These are phyloP conservation scores for Populus deltoides DNA, from an alignment of 345 rosid species.

Conservation along the genomic window DNA sequence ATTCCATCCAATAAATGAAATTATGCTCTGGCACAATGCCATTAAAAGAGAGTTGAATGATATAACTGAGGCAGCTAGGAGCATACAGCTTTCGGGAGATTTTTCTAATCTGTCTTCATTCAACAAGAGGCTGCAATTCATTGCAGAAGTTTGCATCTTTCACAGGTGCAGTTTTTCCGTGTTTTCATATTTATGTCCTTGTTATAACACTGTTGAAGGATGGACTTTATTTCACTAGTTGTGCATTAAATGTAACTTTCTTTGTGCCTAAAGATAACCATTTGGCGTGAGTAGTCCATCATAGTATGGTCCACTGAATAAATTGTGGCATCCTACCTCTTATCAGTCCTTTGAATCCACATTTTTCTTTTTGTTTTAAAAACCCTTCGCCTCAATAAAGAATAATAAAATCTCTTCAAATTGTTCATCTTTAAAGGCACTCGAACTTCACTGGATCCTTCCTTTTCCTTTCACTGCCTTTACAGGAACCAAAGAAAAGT, in stretches of 20 bases:
- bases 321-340: background rate
- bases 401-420: background rate
- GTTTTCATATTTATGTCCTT: background rate
- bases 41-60: constrained; percentile 49
- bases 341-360: background rate
- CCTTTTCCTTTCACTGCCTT: background rate
- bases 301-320: background rate
- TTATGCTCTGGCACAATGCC: constrained; percentile 62
- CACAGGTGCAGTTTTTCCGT: constrained; percentile 42
- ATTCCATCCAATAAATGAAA: constrained; percentile 51
- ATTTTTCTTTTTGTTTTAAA: background rate
- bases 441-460: background rate
- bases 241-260: background rate
- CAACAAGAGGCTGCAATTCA: constrained; percentile 56
- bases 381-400: background rate
- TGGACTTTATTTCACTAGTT: background rate
- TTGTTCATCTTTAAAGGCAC: background rate
- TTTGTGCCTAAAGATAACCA: background rate
- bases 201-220: background rate
- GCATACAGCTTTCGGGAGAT: constrained; percentile 47
- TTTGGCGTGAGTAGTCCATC: background rate
- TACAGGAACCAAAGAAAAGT: background rate
- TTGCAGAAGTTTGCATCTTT: constrained; percentile 62
- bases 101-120: constrained; percentile 48
- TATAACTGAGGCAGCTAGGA: constrained; percentile 50